These are phyloP conservation scores for Carex arenaria DNA, from an alignment of 202 grass and related monocot genomes.

Conservation along the genomic window DNA sequence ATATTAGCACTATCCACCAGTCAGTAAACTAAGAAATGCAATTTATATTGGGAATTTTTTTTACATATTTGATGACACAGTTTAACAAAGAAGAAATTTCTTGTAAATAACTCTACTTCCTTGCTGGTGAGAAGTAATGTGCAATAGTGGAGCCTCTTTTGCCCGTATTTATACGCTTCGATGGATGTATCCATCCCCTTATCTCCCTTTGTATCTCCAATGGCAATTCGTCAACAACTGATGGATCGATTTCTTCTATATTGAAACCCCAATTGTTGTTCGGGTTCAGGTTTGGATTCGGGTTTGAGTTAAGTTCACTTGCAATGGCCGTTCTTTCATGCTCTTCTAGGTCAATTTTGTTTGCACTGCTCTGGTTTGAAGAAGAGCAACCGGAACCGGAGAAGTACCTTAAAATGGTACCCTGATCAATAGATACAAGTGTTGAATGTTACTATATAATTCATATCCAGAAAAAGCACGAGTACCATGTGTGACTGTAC, in stretches of 20 bases:
- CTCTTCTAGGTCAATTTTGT: constrained; percentile 27
- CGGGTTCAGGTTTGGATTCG: not conserved
- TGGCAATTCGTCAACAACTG: constrained; percentile 71
- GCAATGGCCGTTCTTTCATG: constrained; percentile 6
- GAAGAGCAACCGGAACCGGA: constrained; percentile 41
- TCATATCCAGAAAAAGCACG: not conserved
- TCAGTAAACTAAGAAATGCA: not conserved
- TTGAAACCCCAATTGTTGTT: constrained; percentile 49
- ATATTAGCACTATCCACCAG: not conserved
- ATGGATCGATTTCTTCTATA: constrained; percentile 74
- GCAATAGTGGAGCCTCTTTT: constrained; percentile 54
- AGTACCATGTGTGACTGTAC: not conserved
- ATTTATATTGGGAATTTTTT: not conserved
- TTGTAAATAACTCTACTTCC: constrained; percentile 16
- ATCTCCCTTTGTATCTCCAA: constrained; percentile 76
- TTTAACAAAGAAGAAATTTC: not conserved
- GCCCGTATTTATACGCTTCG: constrained; percentile 44
- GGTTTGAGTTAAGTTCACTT: not conserved
- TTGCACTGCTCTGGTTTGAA: constrained; percentile 2
- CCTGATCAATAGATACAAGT: not conserved
- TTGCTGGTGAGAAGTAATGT: constrained; percentile 61
- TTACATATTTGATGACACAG: not conserved
- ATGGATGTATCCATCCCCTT: constrained; percentile 52
- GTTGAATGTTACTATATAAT: not conserved
- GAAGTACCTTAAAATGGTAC: constrained; percentile 69